phyloP scores from a whole-genome alignment of 2,329 filamentous ascomycete genomes.

The Diplodia seriata region DNA sequence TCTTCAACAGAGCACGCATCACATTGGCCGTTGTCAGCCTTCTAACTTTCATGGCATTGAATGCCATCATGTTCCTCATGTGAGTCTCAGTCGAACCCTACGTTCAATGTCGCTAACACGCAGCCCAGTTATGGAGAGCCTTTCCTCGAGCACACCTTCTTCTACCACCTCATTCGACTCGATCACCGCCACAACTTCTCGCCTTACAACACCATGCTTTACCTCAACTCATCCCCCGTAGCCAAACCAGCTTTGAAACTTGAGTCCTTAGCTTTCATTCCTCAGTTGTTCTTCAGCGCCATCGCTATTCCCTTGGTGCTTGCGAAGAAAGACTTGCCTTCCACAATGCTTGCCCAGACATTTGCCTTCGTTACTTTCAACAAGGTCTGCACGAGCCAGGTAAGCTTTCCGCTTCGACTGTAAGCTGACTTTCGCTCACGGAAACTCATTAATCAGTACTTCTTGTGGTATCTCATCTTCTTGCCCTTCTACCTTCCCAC shows the following conservation, averaged over 20 bases:
- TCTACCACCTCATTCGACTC: constrained; percentile 90
- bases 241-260: constrained; percentile 56
- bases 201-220: constrained; percentile 90
- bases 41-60: constrained; percentile 74
- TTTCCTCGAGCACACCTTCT: constrained; percentile 88
- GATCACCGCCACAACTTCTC: constrained; percentile 99
- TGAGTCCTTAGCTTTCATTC: constrained; percentile 86
- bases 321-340: constrained; percentile 80
- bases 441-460: constrained; percentile 69
- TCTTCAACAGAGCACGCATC: constrained; percentile 55
- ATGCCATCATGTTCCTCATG: constrained; percentile 77
- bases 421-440: background rate
- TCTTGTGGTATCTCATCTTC: constrained; percentile 96
- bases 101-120: constrained; percentile 8
- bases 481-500: constrained; percentile 86
- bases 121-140: constrained; percentile 71
- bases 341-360: constrained; percentile 90
- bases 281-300: constrained; percentile 82
- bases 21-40: constrained; percentile 70
- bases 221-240: constrained; percentile 74
- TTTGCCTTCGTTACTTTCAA: constrained; percentile 98
- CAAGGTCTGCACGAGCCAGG: constrained; percentile 98
- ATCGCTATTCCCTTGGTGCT: constrained; percentile 76
- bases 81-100: constrained; percentile 52
- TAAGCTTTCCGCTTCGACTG: constrained; percentile 51